Percentiles rank a stretch among this genome's conserved stretches.
These are phyloP conservation scores for Acanthamoeba castellanii DNA, from an alignment of 208 protist species.

Conservation along the genomic window DNA sequence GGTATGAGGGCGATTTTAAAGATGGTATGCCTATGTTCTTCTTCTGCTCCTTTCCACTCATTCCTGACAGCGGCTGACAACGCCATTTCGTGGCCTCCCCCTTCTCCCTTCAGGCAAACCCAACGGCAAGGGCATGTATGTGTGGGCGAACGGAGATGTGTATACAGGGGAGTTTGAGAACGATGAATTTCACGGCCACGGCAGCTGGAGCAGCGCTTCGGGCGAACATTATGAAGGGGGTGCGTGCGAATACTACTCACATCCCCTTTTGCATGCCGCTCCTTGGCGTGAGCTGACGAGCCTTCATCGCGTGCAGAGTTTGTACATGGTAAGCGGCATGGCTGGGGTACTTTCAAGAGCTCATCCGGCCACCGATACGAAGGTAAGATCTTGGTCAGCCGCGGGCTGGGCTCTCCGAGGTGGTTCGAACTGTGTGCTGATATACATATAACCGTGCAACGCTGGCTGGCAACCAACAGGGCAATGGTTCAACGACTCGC, in stretches of 20 bases:
- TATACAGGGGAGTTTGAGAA: conserved; percentile 73
- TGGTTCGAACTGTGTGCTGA: background rate
- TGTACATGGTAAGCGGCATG: conserved; percentile 61
- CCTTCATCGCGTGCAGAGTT: conserved; percentile 4
- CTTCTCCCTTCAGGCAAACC: conserved; percentile 16
- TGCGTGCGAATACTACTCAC: background rate
- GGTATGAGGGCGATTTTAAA: conserved; percentile 70
- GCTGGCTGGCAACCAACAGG: background rate
- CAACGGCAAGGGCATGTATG: conserved; percentile 68
- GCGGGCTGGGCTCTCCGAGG: background rate
- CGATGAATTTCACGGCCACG: conserved; percentile 72
- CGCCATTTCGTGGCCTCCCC: background rate
- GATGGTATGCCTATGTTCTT: background rate
- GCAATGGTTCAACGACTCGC: conserved; percentile 46
- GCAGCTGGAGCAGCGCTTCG: conserved; percentile 66
- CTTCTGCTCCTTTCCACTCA: background rate
- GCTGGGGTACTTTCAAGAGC: conserved; percentile 31
- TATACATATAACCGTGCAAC: background rate
- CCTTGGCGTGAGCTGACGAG: background rate
- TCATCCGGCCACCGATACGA: conserved; percentile 21
- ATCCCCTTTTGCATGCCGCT: background rate
- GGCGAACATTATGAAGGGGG: conserved; percentile 58
- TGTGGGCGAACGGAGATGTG: conserved; percentile 71
- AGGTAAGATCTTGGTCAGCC: background rate
- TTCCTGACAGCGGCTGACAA: background rate